Conservation (phyloP, 495 filamentous ascomycete species). For the Parathielavia appendiculata region DNA sequence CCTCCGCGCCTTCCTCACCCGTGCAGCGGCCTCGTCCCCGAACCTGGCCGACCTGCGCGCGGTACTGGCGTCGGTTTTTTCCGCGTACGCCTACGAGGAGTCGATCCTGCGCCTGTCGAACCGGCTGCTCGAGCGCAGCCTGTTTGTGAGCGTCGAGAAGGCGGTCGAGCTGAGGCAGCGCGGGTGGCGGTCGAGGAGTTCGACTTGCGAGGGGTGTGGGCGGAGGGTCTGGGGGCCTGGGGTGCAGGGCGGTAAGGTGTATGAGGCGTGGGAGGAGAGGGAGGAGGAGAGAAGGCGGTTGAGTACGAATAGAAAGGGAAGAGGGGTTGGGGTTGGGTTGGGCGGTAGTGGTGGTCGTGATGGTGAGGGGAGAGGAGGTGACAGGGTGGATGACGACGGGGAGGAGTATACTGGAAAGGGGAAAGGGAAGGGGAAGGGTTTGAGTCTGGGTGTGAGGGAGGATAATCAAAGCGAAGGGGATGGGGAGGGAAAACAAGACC, state of each 20-base stretch:
- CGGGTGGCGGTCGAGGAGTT: slow-evolving; percentile 82
- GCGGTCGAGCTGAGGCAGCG: slow-evolving; percentile 70
- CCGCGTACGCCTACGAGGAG: slow-evolving; percentile 90
- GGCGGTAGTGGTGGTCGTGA: not conserved
- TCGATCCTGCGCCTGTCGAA: slow-evolving; percentile 81
- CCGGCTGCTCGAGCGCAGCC: slow-evolving; percentile 78
- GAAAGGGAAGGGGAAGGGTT: slow-evolving; percentile 33
- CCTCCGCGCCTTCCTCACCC: slow-evolving; percentile 81
- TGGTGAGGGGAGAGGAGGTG: slow-evolving; percentile 9
- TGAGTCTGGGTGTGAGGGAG: slow-evolving; percentile 14
- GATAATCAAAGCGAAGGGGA: slow-evolving; percentile 15
- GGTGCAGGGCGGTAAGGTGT: slow-evolving; percentile 63
- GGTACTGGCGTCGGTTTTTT: slow-evolving; percentile 83
- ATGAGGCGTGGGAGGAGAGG: slow-evolving; percentile 70
- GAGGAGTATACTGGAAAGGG: slow-evolving; percentile 34
- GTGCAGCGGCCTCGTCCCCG: slow-evolving; percentile 73
- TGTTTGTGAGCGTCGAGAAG: slow-evolving; percentile 78
- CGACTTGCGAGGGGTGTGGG: slow-evolving; percentile 82
- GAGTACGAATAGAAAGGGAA: slow-evolving; percentile 26
- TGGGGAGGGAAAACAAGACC: slow-evolving; percentile 1
- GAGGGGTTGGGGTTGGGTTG: not conserved
- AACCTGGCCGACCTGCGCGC: slow-evolving; percentile 80
- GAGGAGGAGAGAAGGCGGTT: slow-evolving; percentile 42
- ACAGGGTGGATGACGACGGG: slow-evolving; percentile 24
- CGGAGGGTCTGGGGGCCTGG: slow-evolving; percentile 86